Percentiles rank a stretch among this genome's conserved stretches.
phyloP scores from a whole-genome alignment of 139 green algal species.

The Chlorella vulgaris region DNA sequence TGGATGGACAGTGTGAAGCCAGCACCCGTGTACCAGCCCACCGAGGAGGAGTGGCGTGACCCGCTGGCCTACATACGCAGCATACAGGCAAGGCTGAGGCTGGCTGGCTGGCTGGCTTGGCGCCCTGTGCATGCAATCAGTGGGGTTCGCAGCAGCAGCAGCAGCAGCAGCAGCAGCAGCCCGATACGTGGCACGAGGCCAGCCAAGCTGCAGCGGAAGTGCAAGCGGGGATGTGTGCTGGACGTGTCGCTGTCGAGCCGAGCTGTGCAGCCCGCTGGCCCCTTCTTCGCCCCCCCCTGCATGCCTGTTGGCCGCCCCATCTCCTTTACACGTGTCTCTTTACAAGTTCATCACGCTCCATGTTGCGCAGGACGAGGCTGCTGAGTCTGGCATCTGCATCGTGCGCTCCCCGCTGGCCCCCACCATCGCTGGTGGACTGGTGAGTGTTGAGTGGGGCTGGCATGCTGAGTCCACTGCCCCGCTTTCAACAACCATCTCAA shows the following conservation, averaged over 20 bases:
- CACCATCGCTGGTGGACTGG: slow-evolving; percentile 22
- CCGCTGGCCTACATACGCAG: slow-evolving; percentile 60
- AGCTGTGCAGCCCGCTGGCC: too few relatives aligned
- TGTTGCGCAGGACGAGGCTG: slow-evolving; percentile 44
- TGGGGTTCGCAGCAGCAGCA: too few relatives aligned
- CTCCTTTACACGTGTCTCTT: not conserved
- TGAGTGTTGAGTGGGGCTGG: slow-evolving; percentile 17
- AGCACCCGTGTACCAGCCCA: slow-evolving; percentile 54
- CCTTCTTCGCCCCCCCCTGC: not conserved
- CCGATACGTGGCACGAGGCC: too few relatives aligned
- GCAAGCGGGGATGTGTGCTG: too few relatives aligned
- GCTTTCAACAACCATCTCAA: too few relatives aligned
- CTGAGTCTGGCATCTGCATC: slow-evolving; percentile 45
- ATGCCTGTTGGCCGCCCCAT: not conserved
- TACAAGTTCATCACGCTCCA: too few relatives aligned
- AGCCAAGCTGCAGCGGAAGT: too few relatives aligned
- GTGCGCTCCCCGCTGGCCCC: slow-evolving; percentile 43
- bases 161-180: too few relatives aligned
- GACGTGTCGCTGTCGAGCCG: too few relatives aligned
- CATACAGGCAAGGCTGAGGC: slow-evolving; percentile 25
- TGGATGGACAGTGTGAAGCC: slow-evolving; percentile 38
- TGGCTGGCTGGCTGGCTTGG: not conserved
- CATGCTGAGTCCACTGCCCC: too few relatives aligned
- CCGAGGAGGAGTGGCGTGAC: slow-evolving; percentile 52
- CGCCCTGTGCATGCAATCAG: not conserved